Evolutionary conservation across 495 filamentous ascomycete genomes (phyloP).

Genomic region (Penicillium atrosanguineum): DNA sequence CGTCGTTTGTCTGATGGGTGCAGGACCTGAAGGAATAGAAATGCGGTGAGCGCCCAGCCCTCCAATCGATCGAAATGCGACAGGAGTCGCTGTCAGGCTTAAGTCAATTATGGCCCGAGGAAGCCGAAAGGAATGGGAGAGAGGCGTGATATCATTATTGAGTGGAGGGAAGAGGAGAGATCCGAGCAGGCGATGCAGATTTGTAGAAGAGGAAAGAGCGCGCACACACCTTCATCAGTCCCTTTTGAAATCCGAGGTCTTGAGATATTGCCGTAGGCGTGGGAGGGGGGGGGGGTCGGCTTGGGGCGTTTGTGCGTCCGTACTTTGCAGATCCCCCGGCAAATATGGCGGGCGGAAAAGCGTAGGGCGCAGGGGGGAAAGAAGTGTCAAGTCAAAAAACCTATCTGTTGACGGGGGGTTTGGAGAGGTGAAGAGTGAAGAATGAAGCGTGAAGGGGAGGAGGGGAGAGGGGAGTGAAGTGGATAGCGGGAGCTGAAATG

Average conservation of each 20-base stretch:
- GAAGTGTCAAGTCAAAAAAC: background rate
- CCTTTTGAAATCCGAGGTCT: conserved; percentile 22
- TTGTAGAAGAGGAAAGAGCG: background rate
- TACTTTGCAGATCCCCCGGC: conserved; percentile 23
- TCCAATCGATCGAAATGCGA: conserved; percentile 15
- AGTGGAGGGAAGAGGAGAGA: conserved; percentile 5
- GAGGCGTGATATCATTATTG: conserved; percentile 27
- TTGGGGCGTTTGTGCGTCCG: conserved; percentile 22
- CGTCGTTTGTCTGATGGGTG: conserved; percentile 28
- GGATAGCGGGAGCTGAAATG: conserved; percentile 22
- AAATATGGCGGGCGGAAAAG: background rate
- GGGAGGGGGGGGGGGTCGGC: conserved; percentile 5
- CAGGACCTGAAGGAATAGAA: conserved; percentile 21
- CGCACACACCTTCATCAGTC: conserved; percentile 35
- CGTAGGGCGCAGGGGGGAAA: background rate
- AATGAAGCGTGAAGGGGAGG: conserved; percentile 14
- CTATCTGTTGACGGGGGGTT: conserved; percentile 9
- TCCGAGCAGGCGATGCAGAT: background rate
- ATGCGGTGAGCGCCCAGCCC: conserved; percentile 18
- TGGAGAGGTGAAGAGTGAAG: conserved; percentile 10
- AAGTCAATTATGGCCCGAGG: conserved; percentile 15
- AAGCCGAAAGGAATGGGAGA: conserved; percentile 7
- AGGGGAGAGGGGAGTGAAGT: conserved; percentile 17
- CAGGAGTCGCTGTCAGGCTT: conserved; percentile 11
- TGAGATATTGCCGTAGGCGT: background rate